Base-by-base conservation (phyloP, 2,329 filamentous ascomycete genomes). In the Westerdykella aurantiaca region DNA sequence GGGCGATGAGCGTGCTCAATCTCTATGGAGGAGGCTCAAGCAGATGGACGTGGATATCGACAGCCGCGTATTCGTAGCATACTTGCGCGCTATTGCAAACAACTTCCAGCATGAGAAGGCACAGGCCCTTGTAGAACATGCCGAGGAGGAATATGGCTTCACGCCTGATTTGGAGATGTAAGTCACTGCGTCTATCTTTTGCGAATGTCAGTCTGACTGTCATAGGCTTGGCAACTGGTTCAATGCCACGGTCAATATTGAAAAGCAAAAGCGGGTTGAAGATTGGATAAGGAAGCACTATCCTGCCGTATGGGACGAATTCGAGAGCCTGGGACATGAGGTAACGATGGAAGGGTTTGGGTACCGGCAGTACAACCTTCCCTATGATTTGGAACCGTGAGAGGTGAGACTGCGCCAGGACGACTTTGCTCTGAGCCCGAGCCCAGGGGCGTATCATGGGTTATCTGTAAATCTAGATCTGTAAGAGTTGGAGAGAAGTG, bases 1-100 rank as follows among this genome's bases (percentile, higher is more conserved):
- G 44, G 75, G 74, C 7, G 70, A 73, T 45, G 55, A 67, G 43
- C 57, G 63, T 29, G 75, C 73, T 5, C 66, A 63, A 45, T 72
- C 79, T 38, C 80, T 91, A 6, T 94, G 86, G 87, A 71, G 72
- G 17, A 81, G 80, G 67, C 76, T 93, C 45, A 75, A 77, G 55
- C 74, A 75, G 44, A 83, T 94, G 76, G 88, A 93, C 23, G 77
- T 97, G 41, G 83, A 88, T 34, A 75, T 95, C 18, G 85, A 88
- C 31, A 76, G 78, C 17, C 67, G 76, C 2, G 79, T 97, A 11
- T 91, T 87, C 68, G 80, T 80, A 16, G 81, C 83, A 1, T 97
- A 95, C 63, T 73, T 86, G 38, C 85, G 82, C 7, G 86, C 86
- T 0, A 66, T 95, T 43, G 86, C 85, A 0, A 82, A 82, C 3